These are phyloP conservation scores for Harrya chromipes DNA, from an alignment of 768 basidiomycete genomes.

Conservation along the genomic window DNA sequence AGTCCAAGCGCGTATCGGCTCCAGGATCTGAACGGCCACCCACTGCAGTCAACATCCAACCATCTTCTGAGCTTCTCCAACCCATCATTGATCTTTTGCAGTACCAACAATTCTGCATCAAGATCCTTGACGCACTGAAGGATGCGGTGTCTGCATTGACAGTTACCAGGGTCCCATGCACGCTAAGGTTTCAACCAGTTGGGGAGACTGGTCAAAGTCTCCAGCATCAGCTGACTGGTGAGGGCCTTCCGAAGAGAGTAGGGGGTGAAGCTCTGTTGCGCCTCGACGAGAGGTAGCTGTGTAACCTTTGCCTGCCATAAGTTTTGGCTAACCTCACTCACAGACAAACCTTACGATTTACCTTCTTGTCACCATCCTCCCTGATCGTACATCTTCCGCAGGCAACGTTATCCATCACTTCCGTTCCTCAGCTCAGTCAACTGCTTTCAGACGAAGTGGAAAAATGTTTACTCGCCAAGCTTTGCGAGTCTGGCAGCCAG, in stretches of 20 bases:
- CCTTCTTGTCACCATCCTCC: slow-evolving; percentile 70
- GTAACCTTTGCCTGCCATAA: not conserved
- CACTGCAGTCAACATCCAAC: slow-evolving; percentile 4
- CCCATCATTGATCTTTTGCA: slow-evolving; percentile 78
- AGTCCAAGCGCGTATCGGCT: slow-evolving; percentile 37
- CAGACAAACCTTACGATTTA: slow-evolving; percentile 74
- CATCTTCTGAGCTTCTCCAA: slow-evolving; percentile 55
- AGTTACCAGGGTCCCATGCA: slow-evolving; percentile 52
- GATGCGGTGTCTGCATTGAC: slow-evolving; percentile 48
- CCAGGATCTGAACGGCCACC: slow-evolving; percentile 29
- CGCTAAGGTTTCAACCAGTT: slow-evolving; percentile 57
- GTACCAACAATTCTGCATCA: slow-evolving; percentile 70
- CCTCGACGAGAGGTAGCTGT: slow-evolving; percentile 59
- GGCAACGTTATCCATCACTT: slow-evolving; percentile 69
- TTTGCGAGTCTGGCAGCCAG: slow-evolving; percentile 63
- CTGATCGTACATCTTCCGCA: slow-evolving; percentile 78
- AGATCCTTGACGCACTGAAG: slow-evolving; percentile 56
- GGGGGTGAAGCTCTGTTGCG: slow-evolving; percentile 73
- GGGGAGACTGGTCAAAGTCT: slow-evolving; percentile 66
- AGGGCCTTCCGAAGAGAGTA: slow-evolving; percentile 40
- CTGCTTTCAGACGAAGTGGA: slow-evolving; percentile 78
- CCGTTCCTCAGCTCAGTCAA: slow-evolving; percentile 72
- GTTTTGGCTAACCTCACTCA: not conserved
- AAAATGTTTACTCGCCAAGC: slow-evolving; percentile 60
- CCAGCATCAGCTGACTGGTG: slow-evolving; percentile 43